Conservation (phyloP, 2,329 filamentous ascomycete genomes). For the Cercospora sp. region DNA sequence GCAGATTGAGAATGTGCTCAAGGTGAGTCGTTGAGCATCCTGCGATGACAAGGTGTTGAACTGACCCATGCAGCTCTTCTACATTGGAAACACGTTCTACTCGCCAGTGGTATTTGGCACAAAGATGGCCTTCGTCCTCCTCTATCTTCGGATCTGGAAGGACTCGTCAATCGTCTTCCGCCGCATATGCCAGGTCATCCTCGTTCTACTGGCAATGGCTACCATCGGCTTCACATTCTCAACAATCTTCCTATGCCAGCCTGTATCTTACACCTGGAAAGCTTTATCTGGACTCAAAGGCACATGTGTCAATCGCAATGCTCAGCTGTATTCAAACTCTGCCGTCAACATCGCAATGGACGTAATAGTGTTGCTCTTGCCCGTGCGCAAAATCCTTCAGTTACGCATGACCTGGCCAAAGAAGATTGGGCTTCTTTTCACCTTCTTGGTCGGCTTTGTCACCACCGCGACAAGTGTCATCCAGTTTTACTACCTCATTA, state of each 20-base stretch:
- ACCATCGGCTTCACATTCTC: constrained; percentile 24
- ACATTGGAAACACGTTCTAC: constrained; percentile 24
- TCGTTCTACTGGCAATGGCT: constrained; percentile 17
- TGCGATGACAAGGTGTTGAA: neutral
- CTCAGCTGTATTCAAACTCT: constrained; percentile 21
- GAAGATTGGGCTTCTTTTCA: constrained; percentile 21
- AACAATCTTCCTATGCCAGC: constrained; percentile 23
- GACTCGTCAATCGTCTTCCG: constrained; percentile 21
- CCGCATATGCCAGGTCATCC: constrained; percentile 20
- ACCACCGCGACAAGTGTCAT: constrained; percentile 21
- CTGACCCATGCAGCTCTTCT: constrained; percentile 19
- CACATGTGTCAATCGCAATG: constrained; percentile 18
- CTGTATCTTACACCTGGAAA: constrained; percentile 21
- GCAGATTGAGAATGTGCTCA: constrained; percentile 8
- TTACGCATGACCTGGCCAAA: constrained; percentile 22
- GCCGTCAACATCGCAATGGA: constrained; percentile 23
- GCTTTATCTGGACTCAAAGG: constrained; percentile 18
- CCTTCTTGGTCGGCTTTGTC: constrained; percentile 23
- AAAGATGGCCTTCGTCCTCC: constrained; percentile 25
- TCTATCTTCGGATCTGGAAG: constrained; percentile 27
- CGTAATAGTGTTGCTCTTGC: constrained; percentile 23
- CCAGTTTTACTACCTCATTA: constrained; percentile 21
- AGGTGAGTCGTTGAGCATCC: neutral
- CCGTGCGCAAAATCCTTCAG: constrained; percentile 23
- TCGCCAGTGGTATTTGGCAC: constrained; percentile 22